phyloP scores from a whole-genome alignment of 2,329 filamentous ascomycete species.

The Hymenoscyphus occultus region DNA sequence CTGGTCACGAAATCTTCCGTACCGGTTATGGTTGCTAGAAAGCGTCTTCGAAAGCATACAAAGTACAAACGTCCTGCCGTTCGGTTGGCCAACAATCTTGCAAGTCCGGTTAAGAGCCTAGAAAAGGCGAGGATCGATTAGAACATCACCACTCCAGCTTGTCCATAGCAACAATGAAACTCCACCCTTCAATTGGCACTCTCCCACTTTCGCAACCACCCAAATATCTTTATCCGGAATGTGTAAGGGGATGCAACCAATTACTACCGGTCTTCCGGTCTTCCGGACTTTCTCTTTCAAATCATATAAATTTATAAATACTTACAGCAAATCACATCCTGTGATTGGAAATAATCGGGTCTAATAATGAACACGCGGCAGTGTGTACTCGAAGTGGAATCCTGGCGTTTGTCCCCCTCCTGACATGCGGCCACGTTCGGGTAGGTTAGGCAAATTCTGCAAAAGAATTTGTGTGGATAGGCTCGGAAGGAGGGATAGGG shows the following conservation, averaged over 20 bases:
- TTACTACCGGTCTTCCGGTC: background rate
- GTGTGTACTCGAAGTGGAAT: background rate
- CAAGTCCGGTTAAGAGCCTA: conserved; percentile 64
- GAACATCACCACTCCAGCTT: background rate
- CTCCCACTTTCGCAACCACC: background rate
- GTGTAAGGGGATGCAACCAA: background rate
- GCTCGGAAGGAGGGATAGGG: background rate
- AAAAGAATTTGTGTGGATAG: background rate
- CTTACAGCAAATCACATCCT: background rate
- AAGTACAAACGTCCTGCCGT: conserved; percentile 72
- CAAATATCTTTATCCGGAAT: background rate
- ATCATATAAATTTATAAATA: conserved; percentile 2
- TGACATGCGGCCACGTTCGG: background rate
- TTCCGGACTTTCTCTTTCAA: background rate
- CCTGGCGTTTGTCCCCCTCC: background rate
- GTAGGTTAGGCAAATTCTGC: background rate
- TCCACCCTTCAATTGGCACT: background rate
- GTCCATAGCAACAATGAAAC: background rate
- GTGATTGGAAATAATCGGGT: background rate
- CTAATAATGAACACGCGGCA: background rate
- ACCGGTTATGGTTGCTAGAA: conserved; percentile 96
- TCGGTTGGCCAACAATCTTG: conserved; percentile 78
- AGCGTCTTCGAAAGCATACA: conserved; percentile 81
- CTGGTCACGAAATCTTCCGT: conserved; percentile 94
- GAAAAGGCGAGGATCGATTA: conserved; percentile 74